phyloP scores from a whole-genome alignment of 83 land plant species.

The Isoetes engelmannii region DNA sequence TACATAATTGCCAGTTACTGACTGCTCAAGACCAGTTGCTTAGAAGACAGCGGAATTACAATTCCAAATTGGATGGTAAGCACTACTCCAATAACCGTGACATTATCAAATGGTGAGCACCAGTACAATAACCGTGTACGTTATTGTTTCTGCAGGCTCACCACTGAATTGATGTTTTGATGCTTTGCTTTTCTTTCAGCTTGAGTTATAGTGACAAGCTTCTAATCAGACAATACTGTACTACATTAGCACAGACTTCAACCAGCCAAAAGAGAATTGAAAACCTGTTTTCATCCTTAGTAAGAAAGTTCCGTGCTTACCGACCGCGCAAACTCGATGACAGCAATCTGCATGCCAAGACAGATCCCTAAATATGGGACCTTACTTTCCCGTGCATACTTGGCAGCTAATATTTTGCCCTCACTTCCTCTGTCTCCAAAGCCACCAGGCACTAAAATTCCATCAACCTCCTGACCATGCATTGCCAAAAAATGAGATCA shows the following conservation, averaged over 20 bases:
- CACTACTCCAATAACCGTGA: too few relatives aligned
- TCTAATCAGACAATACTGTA: background rate
- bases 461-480: slow-evolving; percentile 62
- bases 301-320: slow-evolving; percentile 22
- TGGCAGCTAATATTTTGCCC: slow-evolving; percentile 91
- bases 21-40: too few relatives aligned
- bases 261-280: background rate
- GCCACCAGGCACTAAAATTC: slow-evolving; percentile 88
- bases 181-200: background rate
- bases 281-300: background rate
- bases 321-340: slow-evolving; percentile 80
- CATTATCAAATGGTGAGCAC: too few relatives aligned
- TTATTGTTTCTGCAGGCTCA: too few relatives aligned
- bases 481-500: background rate
- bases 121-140: too few relatives aligned
- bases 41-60: too few relatives aligned
- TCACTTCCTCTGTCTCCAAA: slow-evolving; percentile 92
- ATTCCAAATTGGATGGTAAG: too few relatives aligned
- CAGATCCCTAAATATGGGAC: slow-evolving; percentile 90
- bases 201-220: background rate
- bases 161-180: background rate
- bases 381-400: slow-evolving; percentile 75
- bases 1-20: too few relatives aligned
- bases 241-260: background rate
- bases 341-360: slow-evolving; percentile 95